Evolutionary conservation across 495 filamentous ascomycete species (phyloP).

Genomic region (Tuber borchii): DNA sequence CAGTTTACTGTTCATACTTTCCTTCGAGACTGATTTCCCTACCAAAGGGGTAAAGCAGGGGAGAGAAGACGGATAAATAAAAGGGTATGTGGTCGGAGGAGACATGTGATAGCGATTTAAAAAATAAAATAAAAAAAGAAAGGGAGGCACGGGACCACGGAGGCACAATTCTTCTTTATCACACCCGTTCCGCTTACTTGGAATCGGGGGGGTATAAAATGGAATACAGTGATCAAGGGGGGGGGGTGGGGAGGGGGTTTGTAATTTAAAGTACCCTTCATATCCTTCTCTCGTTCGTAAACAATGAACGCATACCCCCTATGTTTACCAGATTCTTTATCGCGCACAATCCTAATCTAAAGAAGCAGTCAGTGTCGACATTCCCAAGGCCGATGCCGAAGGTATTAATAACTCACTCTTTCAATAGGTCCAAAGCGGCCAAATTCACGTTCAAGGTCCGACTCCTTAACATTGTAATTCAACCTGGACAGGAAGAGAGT

Average conservation of each 20-base stretch:
- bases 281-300: constrained; percentile 94
- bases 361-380: constrained; percentile 29
- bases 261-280: constrained; percentile 77
- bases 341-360: constrained; percentile 80
- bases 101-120: constrained; percentile 29
- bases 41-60: constrained; percentile 13
- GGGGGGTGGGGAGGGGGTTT: constrained; percentile 42
- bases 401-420: constrained; percentile 51
- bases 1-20: constrained; percentile 43
- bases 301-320: constrained; percentile 95
- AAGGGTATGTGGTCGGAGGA: constrained; percentile 16
- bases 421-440: constrained; percentile 92
- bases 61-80: constrained; percentile 20
- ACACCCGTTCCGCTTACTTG: constrained; percentile 26
- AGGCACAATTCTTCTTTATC: constrained; percentile 35
- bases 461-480: constrained; percentile 77
- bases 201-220: constrained; percentile 38
- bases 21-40: constrained; percentile 12
- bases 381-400: constrained; percentile 4
- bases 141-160: constrained; percentile 30
- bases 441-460: constrained; percentile 91
- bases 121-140: constrained; percentile 34
- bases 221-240: constrained; percentile 41
- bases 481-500: constrained; percentile 89
- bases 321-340: constrained; percentile 73